Evolutionary conservation across 2,329 filamentous ascomycete species (phyloP), one percentile per base, ranked within the genome.

Genomic region (Amylocarpus encephaloides): DNA sequence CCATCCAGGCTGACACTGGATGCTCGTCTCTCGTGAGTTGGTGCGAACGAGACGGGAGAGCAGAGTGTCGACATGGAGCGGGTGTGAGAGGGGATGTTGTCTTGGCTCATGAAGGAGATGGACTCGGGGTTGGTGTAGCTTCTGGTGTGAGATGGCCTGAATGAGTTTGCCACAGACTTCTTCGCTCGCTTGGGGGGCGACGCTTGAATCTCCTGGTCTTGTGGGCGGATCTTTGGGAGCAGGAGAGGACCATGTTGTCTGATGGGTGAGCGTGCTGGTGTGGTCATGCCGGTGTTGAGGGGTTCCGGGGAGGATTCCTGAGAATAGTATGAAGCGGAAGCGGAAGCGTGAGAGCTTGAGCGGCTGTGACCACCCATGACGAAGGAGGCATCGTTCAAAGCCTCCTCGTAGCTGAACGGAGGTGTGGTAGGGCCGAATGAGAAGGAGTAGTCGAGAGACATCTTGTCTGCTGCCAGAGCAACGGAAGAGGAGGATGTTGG

Each of bases 171-270:
- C 58, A 65, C 46, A 59, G 66, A 50, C 66, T 78, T 73, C 73
- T 80, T 67, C 68, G 77, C 63, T 62, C 82, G 78, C 68, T 85
- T 81, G 41, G 76, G 72, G 46, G 74, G 72, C 36, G 78, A 78
- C 10, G 44, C 19, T 58, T 83, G 80, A 54, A 89, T 79, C 54
- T 84, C 77, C 69, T 92, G 86, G 70, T 95, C 89, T 70, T 93
- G 89, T 36, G 80, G 80, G 54, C 89, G 80, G 71, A 94, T 91
- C 76, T 90, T 93, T 64, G 89, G 89, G 30, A 95, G 76, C 52
- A 95, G 74, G 43, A 88, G 74, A 46, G 88, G 88, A 46, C 88
- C 88, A 70, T 90, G 85, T 54, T 88, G 85, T 54, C 83, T 79
- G 60, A 91, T 79, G 53, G 88, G 86, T 32, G 86, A 86, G 56